Evolutionary conservation across 805 yeast genomes (phyloP).

Genomic region (Pichia rugopelliculosa): DNA sequence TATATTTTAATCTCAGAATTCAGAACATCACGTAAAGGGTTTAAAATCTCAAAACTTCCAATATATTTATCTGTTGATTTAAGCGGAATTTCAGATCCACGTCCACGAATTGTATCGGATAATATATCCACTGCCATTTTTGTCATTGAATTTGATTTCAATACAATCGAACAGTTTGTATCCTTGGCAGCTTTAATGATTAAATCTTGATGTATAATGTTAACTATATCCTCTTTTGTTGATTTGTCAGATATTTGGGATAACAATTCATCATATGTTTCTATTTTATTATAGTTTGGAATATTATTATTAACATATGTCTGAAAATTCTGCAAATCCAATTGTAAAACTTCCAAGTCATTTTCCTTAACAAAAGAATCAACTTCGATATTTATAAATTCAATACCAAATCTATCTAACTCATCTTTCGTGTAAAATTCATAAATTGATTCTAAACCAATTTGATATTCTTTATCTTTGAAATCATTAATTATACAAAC

Average conservation of each 20-base stretch:
- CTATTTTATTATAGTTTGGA: slow-evolving; percentile 13
- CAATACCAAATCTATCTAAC: slow-evolving; percentile 27
- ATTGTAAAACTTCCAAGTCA: slow-evolving; percentile 26
- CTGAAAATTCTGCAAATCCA: slow-evolving; percentile 26
- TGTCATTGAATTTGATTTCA: slow-evolving; percentile 79
- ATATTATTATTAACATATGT: slow-evolving; percentile 7
- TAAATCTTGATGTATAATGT: slow-evolving; percentile 40
- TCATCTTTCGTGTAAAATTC: slow-evolving; percentile 12
- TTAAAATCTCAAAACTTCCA: slow-evolving; percentile 35
- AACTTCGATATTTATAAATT: slow-evolving; percentile 35
- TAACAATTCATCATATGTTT: slow-evolving; percentile 27
- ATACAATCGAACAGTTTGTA: slow-evolving; percentile 43
- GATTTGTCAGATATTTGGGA: slow-evolving; percentile 44
- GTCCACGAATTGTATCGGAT: slow-evolving; percentile 74
- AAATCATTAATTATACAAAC: slow-evolving; percentile 22
- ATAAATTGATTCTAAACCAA: slow-evolving; percentile 7
- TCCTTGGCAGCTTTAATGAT: slow-evolving; percentile 39
- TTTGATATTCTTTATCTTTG: neutral
- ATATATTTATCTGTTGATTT: slow-evolving; percentile 21
- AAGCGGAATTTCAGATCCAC: slow-evolving; percentile 61
- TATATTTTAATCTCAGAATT: slow-evolving; percentile 60
- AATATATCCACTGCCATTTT: slow-evolving; percentile 73
- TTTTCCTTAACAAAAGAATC: slow-evolving; percentile 32
- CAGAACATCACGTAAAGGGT: slow-evolving; percentile 73
- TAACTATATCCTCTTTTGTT: slow-evolving; percentile 54